phyloP scores from a whole-genome alignment of 2,329 filamentous ascomycete species.

The Sphaerulina vaccinii region DNA sequence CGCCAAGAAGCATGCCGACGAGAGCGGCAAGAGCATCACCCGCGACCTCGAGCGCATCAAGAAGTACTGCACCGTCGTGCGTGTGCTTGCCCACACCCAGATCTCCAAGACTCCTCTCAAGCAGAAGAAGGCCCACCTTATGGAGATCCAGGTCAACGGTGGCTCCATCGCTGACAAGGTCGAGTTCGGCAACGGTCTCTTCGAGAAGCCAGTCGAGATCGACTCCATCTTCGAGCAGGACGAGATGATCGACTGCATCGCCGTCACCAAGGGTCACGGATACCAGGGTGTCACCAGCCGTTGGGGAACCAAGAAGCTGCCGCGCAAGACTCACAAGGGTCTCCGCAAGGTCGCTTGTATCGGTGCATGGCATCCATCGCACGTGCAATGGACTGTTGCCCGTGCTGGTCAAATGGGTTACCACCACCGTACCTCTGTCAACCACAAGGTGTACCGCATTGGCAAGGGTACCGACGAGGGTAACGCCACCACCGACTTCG shows the following conservation, averaged over 20 bases:
- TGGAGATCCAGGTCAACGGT: constrained; percentile 99
- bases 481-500: constrained; percentile 91
- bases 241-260: constrained; percentile 99
- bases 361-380: constrained; percentile 99
- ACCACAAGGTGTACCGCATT: constrained; percentile 99
- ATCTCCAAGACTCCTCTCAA: constrained; percentile 98
- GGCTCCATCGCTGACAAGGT: constrained; percentile 96
- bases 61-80: constrained; percentile 99
- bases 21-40: constrained; percentile 83
- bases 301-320: constrained; percentile 99
- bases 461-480: constrained; percentile 87
- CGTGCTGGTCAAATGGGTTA: constrained; percentile 99
- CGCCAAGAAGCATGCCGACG: constrained; percentile 99
- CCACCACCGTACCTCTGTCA: constrained; percentile 99
- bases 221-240: constrained; percentile 97
- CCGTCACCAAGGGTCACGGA: constrained; percentile 99
- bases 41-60: constrained; percentile 99
- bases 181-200: constrained; percentile 88
- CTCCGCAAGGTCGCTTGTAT: constrained; percentile 99
- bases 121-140: constrained; percentile 99
- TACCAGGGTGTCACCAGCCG: constrained; percentile 95
- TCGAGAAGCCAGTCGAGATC: constrained; percentile 98
- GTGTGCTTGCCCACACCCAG: constrained; percentile 98
- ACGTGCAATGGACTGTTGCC: constrained; percentile 99
- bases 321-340: constrained; percentile 99